A percentile compares a stretch with the other conserved stretches of the same genome.
Evolutionary conservation across 495 filamentous ascomycete genomes (phyloP).

Genomic region (Articulospora tetracladia): DNA sequence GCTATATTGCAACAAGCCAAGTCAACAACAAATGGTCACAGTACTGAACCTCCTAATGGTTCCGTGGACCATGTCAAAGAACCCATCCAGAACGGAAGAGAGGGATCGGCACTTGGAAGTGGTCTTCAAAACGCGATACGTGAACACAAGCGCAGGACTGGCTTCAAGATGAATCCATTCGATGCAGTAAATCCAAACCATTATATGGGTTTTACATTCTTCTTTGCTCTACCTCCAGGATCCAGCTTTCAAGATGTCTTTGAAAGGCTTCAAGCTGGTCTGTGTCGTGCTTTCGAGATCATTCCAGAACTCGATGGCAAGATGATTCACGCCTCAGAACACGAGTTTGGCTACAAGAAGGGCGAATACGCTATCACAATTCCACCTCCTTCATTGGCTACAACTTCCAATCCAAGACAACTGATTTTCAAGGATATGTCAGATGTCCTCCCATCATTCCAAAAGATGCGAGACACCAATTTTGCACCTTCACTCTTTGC

Average conservation of each 20-base stretch:
- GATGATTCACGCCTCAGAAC: slow-evolving; percentile 27
- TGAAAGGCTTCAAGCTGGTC: slow-evolving; percentile 25
- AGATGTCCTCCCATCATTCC: slow-evolving; percentile 26
- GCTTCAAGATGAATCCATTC: slow-evolving; percentile 27
- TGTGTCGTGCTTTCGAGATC: slow-evolving; percentile 28
- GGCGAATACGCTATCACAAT: slow-evolving; percentile 26
- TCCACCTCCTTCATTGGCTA: slow-evolving; percentile 15
- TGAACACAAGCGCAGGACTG: slow-evolving; percentile 3
- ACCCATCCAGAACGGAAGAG: background rate
- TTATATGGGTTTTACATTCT: slow-evolving; percentile 27
- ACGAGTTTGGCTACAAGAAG: slow-evolving; percentile 28
- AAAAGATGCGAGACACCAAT: slow-evolving; percentile 22
- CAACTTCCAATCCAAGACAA: slow-evolving; percentile 11
- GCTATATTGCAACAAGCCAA: slow-evolving; percentile 2
- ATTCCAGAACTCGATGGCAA: slow-evolving; percentile 30
- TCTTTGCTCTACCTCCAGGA: slow-evolving; percentile 24
- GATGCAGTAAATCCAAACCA: slow-evolving; percentile 29
- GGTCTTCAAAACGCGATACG: background rate
- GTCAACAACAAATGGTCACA: background rate
- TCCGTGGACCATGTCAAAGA: slow-evolving; percentile 1
- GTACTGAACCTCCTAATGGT: background rate
- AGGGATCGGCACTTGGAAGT: background rate
- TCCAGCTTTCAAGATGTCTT: slow-evolving; percentile 25
- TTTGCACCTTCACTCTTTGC: slow-evolving; percentile 25
- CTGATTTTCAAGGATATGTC: slow-evolving; percentile 25